phyloP scores from a whole-genome alignment of 1,284 basidiomycete species.

The Sparassis latifolia region DNA sequence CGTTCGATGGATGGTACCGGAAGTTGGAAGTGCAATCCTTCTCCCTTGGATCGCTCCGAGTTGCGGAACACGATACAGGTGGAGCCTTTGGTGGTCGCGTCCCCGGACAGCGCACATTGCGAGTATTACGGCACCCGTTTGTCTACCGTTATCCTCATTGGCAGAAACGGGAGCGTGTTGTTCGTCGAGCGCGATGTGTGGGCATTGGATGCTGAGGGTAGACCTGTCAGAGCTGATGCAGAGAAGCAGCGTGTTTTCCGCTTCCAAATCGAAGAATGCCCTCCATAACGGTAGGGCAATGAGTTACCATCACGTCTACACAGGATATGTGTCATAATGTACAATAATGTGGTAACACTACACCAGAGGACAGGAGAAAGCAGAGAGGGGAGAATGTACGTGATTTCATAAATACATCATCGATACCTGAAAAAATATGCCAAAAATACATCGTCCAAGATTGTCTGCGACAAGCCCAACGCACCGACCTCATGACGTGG shows the following conservation, averaged over 20 bases:
- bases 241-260: slow-evolving; percentile 44
- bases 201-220: slow-evolving; percentile 34
- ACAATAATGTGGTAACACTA: background rate
- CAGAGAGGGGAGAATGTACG: no score
- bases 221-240: slow-evolving; percentile 28
- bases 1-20: slow-evolving; percentile 14
- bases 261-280: slow-evolving; percentile 34
- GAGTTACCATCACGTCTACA: background rate
- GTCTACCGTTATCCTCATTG: slow-evolving; percentile 65
- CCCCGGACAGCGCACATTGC: slow-evolving; percentile 8
- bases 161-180: slow-evolving; percentile 48
- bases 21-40: slow-evolving; percentile 27
- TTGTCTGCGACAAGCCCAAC: background rate
- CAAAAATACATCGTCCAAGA: background rate
- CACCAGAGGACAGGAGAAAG: background rate
- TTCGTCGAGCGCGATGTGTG: slow-evolving; percentile 73
- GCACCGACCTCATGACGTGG: no score
- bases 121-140: slow-evolving; percentile 61
- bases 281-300: no score
- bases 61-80: slow-evolving; percentile 59
- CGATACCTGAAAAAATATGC: background rate
- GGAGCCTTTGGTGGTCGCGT: slow-evolving; percentile 32
- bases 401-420: background rate
- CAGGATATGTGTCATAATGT: background rate
- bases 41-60: slow-evolving; percentile 42